phyloP scores from a whole-genome alignment of 768 basidiomycete species.

The Sutorius australiensis region DNA sequence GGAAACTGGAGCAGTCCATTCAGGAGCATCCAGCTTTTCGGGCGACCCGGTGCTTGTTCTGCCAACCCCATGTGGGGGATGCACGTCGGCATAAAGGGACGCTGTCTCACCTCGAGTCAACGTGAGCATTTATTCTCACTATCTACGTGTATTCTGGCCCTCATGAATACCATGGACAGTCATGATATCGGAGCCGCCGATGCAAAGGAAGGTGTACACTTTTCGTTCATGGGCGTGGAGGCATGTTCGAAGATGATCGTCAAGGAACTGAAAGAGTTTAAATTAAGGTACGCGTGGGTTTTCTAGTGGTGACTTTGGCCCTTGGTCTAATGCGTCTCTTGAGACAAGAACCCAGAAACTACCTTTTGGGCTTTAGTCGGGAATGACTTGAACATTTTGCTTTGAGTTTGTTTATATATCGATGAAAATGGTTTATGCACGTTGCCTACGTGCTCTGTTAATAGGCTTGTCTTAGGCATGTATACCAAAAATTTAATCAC shows the following conservation, averaged over 20 bases:
- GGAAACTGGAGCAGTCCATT: neutral
- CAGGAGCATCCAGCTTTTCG: neutral
- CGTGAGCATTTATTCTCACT: neutral
- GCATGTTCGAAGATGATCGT: neutral
- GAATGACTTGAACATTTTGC: too few relatives aligned
- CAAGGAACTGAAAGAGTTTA: neutral
- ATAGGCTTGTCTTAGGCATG: too few relatives aligned
- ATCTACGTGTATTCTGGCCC: neutral
- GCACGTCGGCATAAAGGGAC: rapidly evolving
- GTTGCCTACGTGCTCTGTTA: too few relatives aligned
- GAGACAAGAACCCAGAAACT: too few relatives aligned
- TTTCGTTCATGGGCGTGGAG: neutral
- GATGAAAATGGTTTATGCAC: too few relatives aligned
- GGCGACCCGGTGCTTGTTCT: neutral
- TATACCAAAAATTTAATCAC: too few relatives aligned
- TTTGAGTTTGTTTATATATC: too few relatives aligned
- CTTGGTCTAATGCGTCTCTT: neutral
- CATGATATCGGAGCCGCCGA: neutral
- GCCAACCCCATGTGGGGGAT: neutral
- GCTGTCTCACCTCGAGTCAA: neutral
- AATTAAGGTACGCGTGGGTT: neutral
- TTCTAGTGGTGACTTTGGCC: neutral
- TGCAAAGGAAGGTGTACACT: neutral
- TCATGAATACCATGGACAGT: neutral
- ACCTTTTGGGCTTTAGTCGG: too few relatives aligned